Evolutionary conservation across 257 asterid genomes (phyloP), one percentile per base, ranked within the genome.

Genomic region (Haberlea rhodopensis): DNA sequence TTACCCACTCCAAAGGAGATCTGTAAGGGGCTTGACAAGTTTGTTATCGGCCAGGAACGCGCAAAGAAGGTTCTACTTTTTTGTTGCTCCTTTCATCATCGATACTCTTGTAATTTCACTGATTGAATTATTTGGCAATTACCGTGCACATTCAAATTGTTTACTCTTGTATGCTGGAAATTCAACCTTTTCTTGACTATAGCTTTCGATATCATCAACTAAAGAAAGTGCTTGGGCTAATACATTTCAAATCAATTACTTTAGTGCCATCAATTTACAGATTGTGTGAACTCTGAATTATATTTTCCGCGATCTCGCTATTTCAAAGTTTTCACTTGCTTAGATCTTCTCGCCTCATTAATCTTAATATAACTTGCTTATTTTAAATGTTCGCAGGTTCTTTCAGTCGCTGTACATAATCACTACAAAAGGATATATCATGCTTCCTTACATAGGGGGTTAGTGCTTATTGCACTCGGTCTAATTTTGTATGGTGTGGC

Each of bases 1-100:
- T 73, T 92, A 23, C 98, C 98, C 9, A 92, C 97, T 6, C 98
- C 98, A 10, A 92, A 87, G 81, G 96, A 92, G 82, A 89, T 92
- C 37, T 87, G 97, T 72, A 75, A 79, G 78, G 96, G 96, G 53
- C 96, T 92, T 10, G 98, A 89, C 53, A 85, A 87, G 63, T 92
- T 85, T 71, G 97, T 92, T 63, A 87, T 92, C 22, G 98, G 98
- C 73, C 98, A 92, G 79, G 83, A 85, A 31, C 92, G 86, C 6
- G 96, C 98, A 67, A 92, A 92, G 76, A 92, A 92, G 98, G 98
- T 92, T 52, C 26, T 25, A 5, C 45, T n/a, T n/a, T 57, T 6
- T 53, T 3, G 58, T 55, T 53, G 48, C 26, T 28, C 32, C 57
- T 62, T 27, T 62, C 16, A 31, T 28, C 67, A 48, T 63, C 51